Conservation (phyloP, 306 rosid species). For the Cicer pinnatifidum region DNA sequence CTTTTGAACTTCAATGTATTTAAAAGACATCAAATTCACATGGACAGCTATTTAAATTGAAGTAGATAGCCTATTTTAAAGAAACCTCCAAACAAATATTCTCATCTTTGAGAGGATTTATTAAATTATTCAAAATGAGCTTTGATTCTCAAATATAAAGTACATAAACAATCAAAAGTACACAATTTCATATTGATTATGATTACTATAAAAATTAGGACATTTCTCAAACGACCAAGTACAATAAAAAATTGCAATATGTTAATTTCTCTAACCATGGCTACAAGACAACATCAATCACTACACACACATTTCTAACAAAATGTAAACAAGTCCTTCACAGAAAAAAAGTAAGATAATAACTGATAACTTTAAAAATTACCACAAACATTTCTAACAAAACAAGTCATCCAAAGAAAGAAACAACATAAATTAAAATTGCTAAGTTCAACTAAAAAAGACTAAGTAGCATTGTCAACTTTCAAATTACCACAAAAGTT, state of each 20-base stretch:
- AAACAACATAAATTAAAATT: background rate
- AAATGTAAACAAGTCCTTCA: background rate
- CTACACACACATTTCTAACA: background rate
- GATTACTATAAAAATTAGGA: background rate
- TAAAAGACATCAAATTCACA: too few relatives aligned
- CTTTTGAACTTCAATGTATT: too few relatives aligned
- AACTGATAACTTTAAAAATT: background rate
- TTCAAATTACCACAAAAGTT: constrained; percentile 65
- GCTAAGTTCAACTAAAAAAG: background rate
- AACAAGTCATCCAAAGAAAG: background rate
- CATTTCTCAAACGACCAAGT: constrained; percentile 12
- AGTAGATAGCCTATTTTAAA: too few relatives aligned
- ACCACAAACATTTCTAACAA: background rate
- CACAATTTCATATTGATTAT: background rate
- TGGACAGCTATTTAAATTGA: too few relatives aligned
- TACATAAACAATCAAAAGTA: background rate
- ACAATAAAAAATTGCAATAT: background rate
- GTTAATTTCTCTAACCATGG: background rate
- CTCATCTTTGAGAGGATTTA: too few relatives aligned
- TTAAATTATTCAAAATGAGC: too few relatives aligned
- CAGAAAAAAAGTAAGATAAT: background rate
- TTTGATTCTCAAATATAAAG: background rate
- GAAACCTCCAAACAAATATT: too few relatives aligned
- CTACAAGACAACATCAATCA: background rate
- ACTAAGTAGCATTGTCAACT: background rate